Evolutionary conservation across 331 rosid species (phyloP).

Genomic region (Cydonia oblonga): DNA sequence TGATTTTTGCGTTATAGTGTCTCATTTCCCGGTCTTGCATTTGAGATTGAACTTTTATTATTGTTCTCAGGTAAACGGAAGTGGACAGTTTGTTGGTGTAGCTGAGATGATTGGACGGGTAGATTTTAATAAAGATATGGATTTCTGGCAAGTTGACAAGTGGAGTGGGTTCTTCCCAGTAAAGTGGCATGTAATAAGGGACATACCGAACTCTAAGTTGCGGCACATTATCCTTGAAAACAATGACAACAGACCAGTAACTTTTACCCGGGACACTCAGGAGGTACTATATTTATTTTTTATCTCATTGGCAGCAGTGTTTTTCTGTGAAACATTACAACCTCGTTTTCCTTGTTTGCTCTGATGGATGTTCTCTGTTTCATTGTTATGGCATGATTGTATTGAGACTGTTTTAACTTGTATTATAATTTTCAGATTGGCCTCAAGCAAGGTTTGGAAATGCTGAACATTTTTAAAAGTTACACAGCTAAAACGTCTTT

Average conservation of each 20-base stretch:
- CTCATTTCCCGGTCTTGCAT: neutral
- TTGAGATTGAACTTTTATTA: neutral
- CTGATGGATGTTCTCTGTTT: neutral
- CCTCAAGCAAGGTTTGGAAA: conserved; percentile 57
- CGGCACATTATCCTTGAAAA: conserved; percentile 53
- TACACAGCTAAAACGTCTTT: conserved; percentile 39
- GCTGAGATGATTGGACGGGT: conserved; percentile 79
- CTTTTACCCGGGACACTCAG: conserved; percentile 77
- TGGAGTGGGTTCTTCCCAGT: conserved; percentile 80
- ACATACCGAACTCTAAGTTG: conserved; percentile 55
- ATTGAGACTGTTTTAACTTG: neutral
- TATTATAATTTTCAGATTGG: conserved; percentile 45
- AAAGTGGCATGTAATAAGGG: conserved; percentile 69
- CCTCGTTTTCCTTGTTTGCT: neutral
- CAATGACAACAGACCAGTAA: conserved; percentile 59
- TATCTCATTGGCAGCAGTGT: neutral
- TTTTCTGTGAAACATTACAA: neutral
- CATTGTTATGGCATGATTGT: neutral
- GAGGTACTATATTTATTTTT: conserved; percentile 44
- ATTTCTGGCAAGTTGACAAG: conserved; percentile 67
- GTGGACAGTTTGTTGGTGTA: conserved; percentile 79
- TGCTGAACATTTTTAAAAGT: conserved; percentile 64
- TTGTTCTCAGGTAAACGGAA: conserved; percentile 56
- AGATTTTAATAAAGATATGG: conserved; percentile 69
- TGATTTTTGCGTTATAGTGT: neutral